phyloP scores from a whole-genome alignment of 129 eudicot genomes.

The Flaveria linearis region DNA sequence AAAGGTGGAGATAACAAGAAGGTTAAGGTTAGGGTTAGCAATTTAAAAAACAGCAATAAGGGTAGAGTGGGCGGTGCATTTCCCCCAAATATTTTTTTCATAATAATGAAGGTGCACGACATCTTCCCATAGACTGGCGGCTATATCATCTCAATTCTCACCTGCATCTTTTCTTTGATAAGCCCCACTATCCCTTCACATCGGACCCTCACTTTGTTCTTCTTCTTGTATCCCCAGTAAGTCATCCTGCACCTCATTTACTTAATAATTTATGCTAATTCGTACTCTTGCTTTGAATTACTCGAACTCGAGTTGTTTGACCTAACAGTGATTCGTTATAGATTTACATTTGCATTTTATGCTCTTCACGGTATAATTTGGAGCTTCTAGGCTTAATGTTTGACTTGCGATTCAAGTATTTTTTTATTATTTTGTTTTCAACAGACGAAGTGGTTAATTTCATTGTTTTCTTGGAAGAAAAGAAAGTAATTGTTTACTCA shows the following conservation, averaged over 20 bases:
- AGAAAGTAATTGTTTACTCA: neutral
- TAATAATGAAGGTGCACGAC: constrained; percentile 28
- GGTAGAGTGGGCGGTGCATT: constrained; percentile 11
- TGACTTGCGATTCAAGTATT: neutral
- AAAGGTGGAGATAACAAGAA: constrained; percentile 28
- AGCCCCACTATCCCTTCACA: constrained; percentile 4
- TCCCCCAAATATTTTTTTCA: neutral
- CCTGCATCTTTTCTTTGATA: neutral
- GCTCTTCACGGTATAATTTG: too few species aligned
- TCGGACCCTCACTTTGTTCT: neutral
- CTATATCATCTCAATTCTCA: neutral
- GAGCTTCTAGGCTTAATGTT: neutral
- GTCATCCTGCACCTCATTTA: neutral
- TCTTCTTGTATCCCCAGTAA: constrained; percentile 23
- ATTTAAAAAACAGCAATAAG: neutral
- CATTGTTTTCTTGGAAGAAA: constrained; percentile 4
- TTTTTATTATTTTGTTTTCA: neutral
- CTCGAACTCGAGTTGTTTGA: constrained; percentile 3
- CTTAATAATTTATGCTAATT: neutral
- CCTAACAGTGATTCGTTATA: constrained; percentile 2
- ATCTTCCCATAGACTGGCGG: constrained; percentile 41
- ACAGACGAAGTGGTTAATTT: neutral
- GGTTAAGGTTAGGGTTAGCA: constrained; percentile 17
- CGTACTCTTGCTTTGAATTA: neutral
- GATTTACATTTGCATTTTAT: neutral